These are phyloP conservation scores for Linnemannia elongata DNA, from an alignment of 192 early-diverging fungal genomes.

Conservation along the genomic window DNA sequence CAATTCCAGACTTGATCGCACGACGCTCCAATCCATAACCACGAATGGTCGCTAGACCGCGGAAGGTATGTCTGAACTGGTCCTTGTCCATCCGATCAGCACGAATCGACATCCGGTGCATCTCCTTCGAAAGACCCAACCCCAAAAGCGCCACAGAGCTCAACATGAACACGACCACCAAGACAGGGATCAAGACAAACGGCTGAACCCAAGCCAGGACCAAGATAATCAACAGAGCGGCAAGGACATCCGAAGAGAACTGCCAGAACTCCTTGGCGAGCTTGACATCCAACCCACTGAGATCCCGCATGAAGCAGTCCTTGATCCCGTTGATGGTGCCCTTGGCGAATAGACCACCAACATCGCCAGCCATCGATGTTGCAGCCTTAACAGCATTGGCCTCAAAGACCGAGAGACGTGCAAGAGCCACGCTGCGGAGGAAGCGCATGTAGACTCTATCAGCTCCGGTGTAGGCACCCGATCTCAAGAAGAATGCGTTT, in stretches of 20 bases:
- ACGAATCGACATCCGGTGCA: constrained; percentile 53
- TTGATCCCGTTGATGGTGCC: constrained; percentile 37
- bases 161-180: constrained; percentile 31
- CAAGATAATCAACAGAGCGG: constrained; percentile 20
- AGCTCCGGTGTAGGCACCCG: constrained; percentile 29
- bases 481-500: constrained; percentile 45
- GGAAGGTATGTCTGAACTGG: constrained; percentile 54
- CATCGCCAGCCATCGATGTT: constrained; percentile 25
- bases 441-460: constrained; percentile 37
- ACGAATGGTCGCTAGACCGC: constrained; percentile 49
- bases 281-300: constrained; percentile 46
- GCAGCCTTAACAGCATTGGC: constrained; percentile 40
- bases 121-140: constrained; percentile 49
- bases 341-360: constrained; percentile 47
- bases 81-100: constrained; percentile 55
- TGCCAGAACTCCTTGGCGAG: constrained; percentile 57
- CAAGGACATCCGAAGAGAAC: constrained; percentile 36
- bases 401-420: constrained; percentile 50
- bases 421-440: constrained; percentile 24
- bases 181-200: constrained; percentile 29
- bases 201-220: constrained; percentile 26
- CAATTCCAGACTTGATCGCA: constrained; percentile 47
- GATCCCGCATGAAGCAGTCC: constrained; percentile 49
- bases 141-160: constrained; percentile 38
- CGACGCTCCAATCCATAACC: constrained; percentile 52